Conservation (phyloP, 371 early-diverging fungal species). For the Saksenaea vasiformis region DNA sequence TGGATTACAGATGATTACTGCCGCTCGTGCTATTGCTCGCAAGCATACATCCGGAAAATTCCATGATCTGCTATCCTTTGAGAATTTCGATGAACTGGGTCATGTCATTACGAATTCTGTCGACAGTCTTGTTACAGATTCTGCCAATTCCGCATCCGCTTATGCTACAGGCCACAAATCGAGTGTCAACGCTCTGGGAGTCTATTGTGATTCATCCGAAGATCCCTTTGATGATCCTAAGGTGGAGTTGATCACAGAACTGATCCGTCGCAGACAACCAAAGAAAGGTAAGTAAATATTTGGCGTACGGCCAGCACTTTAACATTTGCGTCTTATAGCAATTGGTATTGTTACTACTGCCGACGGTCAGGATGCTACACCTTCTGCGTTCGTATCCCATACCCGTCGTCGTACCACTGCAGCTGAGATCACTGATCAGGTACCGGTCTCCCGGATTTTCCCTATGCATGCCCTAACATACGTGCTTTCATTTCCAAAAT, state of each 20-base stretch:
- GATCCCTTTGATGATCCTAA: slow-evolving; percentile 63
- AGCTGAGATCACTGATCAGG: slow-evolving; percentile 64
- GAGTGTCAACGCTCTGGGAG: slow-evolving; percentile 63
- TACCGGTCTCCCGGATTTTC: slow-evolving; percentile 2
- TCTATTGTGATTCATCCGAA: slow-evolving; percentile 61
- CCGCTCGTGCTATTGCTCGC: slow-evolving; percentile 59
- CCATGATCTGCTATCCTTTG: slow-evolving; percentile 60
- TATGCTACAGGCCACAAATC: slow-evolving; percentile 73
- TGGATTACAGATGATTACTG: slow-evolving; percentile 53
- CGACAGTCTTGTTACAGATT: slow-evolving; percentile 75
- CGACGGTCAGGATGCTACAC: slow-evolving; percentile 69
- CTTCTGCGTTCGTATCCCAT: slow-evolving; percentile 69
- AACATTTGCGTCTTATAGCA: slow-evolving; percentile 22
- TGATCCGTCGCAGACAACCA: slow-evolving; percentile 70
- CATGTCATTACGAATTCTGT: slow-evolving; percentile 72
- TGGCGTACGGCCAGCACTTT: background rate
- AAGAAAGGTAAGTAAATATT: slow-evolving; percentile 42
- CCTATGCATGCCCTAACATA: no score
- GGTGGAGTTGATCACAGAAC: slow-evolving; percentile 67
- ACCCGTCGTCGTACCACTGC: slow-evolving; percentile 58
- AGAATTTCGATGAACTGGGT: slow-evolving; percentile 66
- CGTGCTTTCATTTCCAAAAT: background rate
- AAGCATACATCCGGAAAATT: slow-evolving; percentile 61
- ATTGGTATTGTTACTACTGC: slow-evolving; percentile 79
- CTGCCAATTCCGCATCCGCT: slow-evolving; percentile 76